Base-by-base conservation (phyloP, 331 rosid genomes). In the Malus hybrid region DNA sequence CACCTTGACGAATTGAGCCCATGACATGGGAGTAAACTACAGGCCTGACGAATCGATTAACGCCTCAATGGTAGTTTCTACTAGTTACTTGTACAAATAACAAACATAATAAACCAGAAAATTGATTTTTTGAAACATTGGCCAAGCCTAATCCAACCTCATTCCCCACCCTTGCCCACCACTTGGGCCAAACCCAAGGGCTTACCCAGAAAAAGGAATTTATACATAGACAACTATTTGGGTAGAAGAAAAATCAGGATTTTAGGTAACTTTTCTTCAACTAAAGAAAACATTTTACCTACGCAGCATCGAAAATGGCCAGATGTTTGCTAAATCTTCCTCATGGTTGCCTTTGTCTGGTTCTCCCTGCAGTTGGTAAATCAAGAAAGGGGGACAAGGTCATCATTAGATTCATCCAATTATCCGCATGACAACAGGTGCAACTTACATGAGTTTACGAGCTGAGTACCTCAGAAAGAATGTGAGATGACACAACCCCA, bases 401-500 rank as follows among this genome's bases (percentile, higher is more conserved):
- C 74, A 77, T 29, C 65, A 75, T 70, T 75, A 60, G 46, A 63
- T 56, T 46, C 64, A 72, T 30, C 61, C 67, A 63, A 76, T 33
- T n/a, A 18, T 44, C 32, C 32, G 22, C 60, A 65, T 16, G 62
- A 28, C 55, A 66, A 34, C 67, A 13, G 7, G 20, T 82, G 44
- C 36, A 73, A 68, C 46, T 75, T n/a, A 68, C 69, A 80, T 61
- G 52, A 75, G 48, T 65, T 58, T 9, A 79, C 46, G 66, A 78
- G 71, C 68, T 72, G 42, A 70, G 57, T 90, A 94, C 98, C 97
- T 91, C 93, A 26, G 83, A 84, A 66, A 94, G 96, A 85, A 94
- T 94, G 84, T 94, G 98, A 60, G 98, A 86, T 26, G 98, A 94
- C 81, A 91, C 98, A 34, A 91, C 98, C 53, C 85, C 93, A 81